phyloP scores from a whole-genome alignment of 2,329 filamentous ascomycete genomes.

The Colletotrichum sublineola region DNA sequence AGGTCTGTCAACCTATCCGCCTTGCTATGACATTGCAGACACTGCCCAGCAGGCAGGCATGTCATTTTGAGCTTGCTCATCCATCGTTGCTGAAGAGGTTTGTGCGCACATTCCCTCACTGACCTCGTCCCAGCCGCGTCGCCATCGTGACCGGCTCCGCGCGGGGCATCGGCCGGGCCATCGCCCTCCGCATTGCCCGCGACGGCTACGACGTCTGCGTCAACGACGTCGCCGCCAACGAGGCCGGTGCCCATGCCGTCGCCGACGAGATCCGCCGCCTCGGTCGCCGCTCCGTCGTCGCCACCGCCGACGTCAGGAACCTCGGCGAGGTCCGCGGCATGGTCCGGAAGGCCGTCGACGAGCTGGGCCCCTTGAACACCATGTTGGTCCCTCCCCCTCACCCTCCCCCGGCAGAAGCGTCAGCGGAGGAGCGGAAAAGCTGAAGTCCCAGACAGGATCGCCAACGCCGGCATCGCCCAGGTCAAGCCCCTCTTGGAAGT shows the following conservation, averaged over 20 bases:
- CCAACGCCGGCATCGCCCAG: conserved; percentile 73
- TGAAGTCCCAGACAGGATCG: conserved; percentile 55
- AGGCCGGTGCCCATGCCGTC: conserved; percentile 64
- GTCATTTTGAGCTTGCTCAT: neutral
- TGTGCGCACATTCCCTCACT: no score
- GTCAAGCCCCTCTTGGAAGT: conserved; percentile 69
- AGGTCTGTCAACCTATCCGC: conserved; percentile 5
- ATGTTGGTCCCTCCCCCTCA: conserved; percentile 45
- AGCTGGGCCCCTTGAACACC: conserved; percentile 64
- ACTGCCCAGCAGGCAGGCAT: neutral
- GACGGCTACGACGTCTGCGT: conserved; percentile 77
- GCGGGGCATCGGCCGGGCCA: conserved; percentile 67
- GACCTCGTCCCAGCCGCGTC: conserved; percentile 3
- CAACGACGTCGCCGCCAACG: conserved; percentile 71
- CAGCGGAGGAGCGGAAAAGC: conserved; percentile 51
- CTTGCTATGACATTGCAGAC: neutral
- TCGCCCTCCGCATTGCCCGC: conserved; percentile 72
- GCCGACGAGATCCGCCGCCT: conserved; percentile 65
- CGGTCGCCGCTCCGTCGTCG: conserved; percentile 66
- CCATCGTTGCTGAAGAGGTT: no score
- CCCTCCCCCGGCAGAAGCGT: no score
- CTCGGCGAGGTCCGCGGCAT: conserved; percentile 63
- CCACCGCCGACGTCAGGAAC: conserved; percentile 73
- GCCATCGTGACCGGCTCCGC: conserved; percentile 40
- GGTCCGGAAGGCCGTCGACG: conserved; percentile 63